Evolutionary conservation across 202 grass and related monocot species (phyloP).

Genomic region (Panicum hallii): DNA sequence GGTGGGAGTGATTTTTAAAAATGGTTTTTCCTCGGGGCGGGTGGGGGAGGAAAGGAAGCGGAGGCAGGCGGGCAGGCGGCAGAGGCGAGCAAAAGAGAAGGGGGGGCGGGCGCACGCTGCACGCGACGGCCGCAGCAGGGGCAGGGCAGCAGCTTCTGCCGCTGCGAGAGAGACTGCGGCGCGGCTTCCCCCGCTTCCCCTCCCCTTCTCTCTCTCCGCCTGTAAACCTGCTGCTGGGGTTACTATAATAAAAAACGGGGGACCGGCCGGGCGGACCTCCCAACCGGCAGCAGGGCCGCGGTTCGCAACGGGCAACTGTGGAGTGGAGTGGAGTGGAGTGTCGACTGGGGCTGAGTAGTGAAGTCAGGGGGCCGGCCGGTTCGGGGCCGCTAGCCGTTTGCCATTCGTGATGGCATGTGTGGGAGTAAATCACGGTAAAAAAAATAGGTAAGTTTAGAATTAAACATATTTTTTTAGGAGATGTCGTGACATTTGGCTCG

Average conservation of each 20-base stretch:
- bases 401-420: neutral
- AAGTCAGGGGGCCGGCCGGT: too few species aligned
- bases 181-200: neutral
- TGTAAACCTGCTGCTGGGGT: conserved; percentile 19
- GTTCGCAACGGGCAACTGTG: conserved; percentile 5
- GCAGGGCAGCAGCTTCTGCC: neutral
- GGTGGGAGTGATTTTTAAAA: conserved; percentile 44
- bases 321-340: neutral
- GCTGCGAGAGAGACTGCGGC: conserved; percentile 43
- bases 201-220: neutral
- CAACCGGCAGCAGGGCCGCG: conserved; percentile 37
- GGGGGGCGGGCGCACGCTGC: neutral
- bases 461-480: too few species aligned
- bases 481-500: too few species aligned
- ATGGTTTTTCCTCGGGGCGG: conserved; percentile 14
- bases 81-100: conserved; percentile 16
- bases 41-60: conserved; percentile 30
- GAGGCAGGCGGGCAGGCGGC: neutral
- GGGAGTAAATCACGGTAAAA: too few species aligned
- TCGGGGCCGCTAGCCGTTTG: neutral
- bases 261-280: conserved; percentile 11
- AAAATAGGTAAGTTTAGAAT: too few species aligned
- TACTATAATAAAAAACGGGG: conserved; percentile 40
- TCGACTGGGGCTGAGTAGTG: neutral
- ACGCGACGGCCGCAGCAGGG: conserved; percentile 8